Conservation (phyloP, 495 filamentous ascomycete species). For the Daldinia caldariorum region DNA sequence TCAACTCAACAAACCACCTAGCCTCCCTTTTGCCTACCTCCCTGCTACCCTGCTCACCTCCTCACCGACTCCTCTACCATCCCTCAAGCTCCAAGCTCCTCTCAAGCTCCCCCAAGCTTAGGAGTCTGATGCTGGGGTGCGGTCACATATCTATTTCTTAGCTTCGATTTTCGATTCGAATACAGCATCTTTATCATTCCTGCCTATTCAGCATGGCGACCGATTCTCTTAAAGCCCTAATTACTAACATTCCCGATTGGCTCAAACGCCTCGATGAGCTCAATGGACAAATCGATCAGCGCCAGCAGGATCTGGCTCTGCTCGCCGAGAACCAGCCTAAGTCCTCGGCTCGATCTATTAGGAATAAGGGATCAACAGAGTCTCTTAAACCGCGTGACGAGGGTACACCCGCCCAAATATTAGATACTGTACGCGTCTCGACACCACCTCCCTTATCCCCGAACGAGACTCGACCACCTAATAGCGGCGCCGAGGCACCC, state of each 20-base stretch:
- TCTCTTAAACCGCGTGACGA: constrained; percentile 66
- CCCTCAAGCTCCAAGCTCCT: no score
- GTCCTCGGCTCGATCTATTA: constrained; percentile 55
- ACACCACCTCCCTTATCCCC: constrained; percentile 33
- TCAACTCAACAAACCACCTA: constrained; percentile 24
- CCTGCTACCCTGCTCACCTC: constrained; percentile 44
- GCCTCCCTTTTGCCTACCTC: constrained; percentile 30
- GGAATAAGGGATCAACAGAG: constrained; percentile 70
- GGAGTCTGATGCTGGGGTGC: constrained; percentile 37
- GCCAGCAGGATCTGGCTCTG: constrained; percentile 72
- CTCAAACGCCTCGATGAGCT: constrained; percentile 73
- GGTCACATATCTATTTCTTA: constrained; percentile 13
- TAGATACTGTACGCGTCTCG: constrained; percentile 29
- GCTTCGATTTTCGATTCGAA: constrained; percentile 3
- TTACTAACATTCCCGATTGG: constrained; percentile 74
- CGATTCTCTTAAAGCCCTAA: constrained; percentile 72
- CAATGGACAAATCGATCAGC: constrained; percentile 71
- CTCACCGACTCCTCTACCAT: constrained; percentile 17
- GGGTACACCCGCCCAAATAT: constrained; percentile 46
- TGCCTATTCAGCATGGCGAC: constrained; percentile 52
- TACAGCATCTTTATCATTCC: background rate
- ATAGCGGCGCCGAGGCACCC: constrained; percentile 47
- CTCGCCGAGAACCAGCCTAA: constrained; percentile 51
- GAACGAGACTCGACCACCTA: constrained; percentile 25
- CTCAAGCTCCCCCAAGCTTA: constrained; percentile 23